Conservation (phyloP, 768 basidiomycete genomes). For the Calocybe cyanea region DNA sequence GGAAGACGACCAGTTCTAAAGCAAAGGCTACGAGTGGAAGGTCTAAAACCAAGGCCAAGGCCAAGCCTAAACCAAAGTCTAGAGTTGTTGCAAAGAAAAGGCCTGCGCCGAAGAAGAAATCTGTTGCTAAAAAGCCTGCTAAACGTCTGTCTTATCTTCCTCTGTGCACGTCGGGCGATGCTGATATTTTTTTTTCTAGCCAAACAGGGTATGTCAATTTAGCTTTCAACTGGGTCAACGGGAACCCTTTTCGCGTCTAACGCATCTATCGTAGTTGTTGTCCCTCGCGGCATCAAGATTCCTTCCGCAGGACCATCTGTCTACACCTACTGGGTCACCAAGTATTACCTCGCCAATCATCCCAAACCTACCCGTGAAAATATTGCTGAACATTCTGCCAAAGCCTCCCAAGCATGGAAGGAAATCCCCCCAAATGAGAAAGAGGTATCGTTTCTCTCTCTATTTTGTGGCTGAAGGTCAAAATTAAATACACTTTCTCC, state of each 20-base stretch:
- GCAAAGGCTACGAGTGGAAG: neutral
- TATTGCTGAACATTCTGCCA: neutral
- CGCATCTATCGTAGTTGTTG: neutral
- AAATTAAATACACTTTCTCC: neutral
- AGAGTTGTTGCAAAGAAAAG: conserved; percentile 6
- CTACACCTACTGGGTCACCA: conserved; percentile 1
- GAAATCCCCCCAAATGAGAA: conserved; percentile 29
- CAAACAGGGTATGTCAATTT: neutral
- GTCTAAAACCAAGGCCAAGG: neutral
- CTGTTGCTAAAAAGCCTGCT: neutral
- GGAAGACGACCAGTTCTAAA: neutral
- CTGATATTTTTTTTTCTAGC: conserved; percentile 4
- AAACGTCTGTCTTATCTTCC: conserved; percentile 8
- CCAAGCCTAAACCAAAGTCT: neutral
- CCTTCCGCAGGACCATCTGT: neutral
- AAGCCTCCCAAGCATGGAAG: conserved; percentile 22
- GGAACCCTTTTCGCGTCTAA: neutral
- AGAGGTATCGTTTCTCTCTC: conserved; percentile 22
- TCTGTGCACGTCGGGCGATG: neutral
- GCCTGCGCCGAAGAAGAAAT: conserved; percentile 3
- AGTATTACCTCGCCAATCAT: neutral
- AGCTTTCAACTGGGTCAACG: neutral
- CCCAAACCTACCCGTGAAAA: neutral
- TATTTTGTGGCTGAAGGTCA: neutral
- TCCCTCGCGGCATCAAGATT: conserved; percentile 6